Evolutionary conservation across 352 stramenopile species (phyloP).

Genomic region (Detonula confervacea): DNA sequence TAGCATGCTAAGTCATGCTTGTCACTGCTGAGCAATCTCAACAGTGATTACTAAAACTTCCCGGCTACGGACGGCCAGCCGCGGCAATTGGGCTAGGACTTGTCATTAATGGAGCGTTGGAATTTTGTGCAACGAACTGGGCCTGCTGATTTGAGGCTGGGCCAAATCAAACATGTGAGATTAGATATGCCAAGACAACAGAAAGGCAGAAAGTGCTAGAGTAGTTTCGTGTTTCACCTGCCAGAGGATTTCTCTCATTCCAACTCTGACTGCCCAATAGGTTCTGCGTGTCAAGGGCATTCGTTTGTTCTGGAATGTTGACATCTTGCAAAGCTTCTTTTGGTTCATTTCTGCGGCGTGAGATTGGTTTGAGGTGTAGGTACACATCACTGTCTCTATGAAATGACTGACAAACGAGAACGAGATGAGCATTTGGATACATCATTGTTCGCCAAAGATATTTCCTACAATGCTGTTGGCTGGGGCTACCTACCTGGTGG

Average conservation of each 20-base stretch:
- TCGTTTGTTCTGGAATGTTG: background rate
- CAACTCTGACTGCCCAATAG: background rate
- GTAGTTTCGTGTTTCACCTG: constrained; percentile 7
- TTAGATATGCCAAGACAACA: background rate
- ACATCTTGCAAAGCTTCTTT: constrained; percentile 7
- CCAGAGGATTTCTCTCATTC: background rate
- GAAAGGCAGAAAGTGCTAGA: background rate
- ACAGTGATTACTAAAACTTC: too few relatives aligned
- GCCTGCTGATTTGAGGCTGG: constrained; percentile 7
- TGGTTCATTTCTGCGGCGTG: constrained; percentile 15
- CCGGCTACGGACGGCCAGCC: too few relatives aligned
- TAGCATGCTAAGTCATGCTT: too few relatives aligned
- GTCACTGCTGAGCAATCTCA: too few relatives aligned
- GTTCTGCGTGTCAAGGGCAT: background rate
- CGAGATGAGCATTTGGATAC: background rate
- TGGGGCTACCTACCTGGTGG: constrained; percentile 6
- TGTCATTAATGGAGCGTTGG: background rate
- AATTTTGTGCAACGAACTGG: background rate
- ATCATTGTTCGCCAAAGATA: background rate
- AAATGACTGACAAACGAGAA: constrained; percentile 10
- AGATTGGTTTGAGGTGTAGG: constrained; percentile 5
- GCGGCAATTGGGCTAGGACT: constrained; percentile 21
- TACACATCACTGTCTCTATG: constrained; percentile 13
- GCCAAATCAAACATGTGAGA: background rate
- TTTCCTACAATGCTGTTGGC: background rate